phyloP scores from a whole-genome alignment of 2,329 filamentous ascomycete species.

The Stachybotrys echinatus region DNA sequence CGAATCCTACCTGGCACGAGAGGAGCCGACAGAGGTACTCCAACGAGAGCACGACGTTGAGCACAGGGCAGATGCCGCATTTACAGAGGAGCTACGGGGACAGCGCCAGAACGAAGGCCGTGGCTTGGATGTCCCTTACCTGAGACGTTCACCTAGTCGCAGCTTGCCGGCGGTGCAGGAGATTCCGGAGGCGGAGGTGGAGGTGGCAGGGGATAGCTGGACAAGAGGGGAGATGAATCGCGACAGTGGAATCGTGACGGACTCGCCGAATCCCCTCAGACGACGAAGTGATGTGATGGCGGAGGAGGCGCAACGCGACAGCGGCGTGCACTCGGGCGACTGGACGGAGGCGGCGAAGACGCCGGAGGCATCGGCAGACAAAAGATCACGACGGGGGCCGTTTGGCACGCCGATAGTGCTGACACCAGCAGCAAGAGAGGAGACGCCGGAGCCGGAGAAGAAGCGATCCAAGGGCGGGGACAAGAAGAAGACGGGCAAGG shows the following conservation, averaged over 20 bases:
- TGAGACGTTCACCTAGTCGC: conserved; percentile 36
- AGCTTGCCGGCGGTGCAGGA: conserved; percentile 49
- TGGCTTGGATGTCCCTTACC: conserved; percentile 27
- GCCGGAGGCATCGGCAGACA: conserved; percentile 19
- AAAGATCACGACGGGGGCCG: conserved; percentile 24
- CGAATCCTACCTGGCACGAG: conserved; percentile 11
- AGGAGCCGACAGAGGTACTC: conserved; percentile 19
- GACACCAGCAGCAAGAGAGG: conserved; percentile 28
- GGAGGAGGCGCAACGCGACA: conserved; percentile 42
- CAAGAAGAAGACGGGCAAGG: conserved; percentile 9
- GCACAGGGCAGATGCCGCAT: conserved; percentile 18
- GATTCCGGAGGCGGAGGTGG: conserved; percentile 39
- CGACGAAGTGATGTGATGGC: conserved; percentile 26
- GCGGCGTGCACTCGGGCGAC: conserved; percentile 51
- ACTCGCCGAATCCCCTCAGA: conserved; percentile 35
- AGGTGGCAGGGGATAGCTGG: conserved; percentile 12
- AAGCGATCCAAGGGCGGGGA: conserved; percentile 14
- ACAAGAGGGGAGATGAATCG: conserved; percentile 30
- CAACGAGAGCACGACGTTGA: conserved; percentile 22
- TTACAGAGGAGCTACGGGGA: conserved; percentile 23
- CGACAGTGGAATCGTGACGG: conserved; percentile 26
- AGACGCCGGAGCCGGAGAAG: conserved; percentile 42
- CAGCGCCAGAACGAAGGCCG: conserved; percentile 13
- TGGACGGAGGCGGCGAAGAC: conserved; percentile 29
- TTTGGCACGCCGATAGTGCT: conserved; percentile 32